Conservation (phyloP, 176 grass and related monocot genomes). For the Metroxylon sagu region DNA sequence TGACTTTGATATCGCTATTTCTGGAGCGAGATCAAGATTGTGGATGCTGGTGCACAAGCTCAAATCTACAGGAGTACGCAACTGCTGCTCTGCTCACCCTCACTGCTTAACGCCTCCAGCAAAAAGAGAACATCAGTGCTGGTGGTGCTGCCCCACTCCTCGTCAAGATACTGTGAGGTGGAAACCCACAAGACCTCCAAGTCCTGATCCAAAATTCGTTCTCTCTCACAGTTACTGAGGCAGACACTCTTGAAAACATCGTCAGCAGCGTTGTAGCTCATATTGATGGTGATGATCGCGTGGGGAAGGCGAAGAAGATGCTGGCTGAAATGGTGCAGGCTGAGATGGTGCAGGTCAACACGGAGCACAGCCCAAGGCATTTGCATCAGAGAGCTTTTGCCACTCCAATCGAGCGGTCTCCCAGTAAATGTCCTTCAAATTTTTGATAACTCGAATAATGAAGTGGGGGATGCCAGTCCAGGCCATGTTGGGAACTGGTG, state of each 20-base stretch:
- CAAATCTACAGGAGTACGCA: constrained; percentile 2
- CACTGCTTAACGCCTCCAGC: not conserved
- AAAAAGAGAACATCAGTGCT: not conserved
- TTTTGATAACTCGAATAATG: constrained; percentile 1
- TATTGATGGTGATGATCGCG: constrained; percentile 3
- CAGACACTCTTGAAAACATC: constrained; percentile 1
- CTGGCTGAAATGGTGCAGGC: constrained; percentile 12
- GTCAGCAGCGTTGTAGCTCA: constrained; percentile 4
- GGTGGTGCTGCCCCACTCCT: constrained; percentile 1
- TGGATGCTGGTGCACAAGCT: constrained; percentile 13
- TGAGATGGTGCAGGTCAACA: constrained; percentile 12
- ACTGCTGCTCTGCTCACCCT: constrained; percentile 7
- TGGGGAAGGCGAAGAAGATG: constrained; percentile 14
- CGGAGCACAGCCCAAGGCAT: constrained; percentile 21
- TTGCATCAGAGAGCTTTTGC: constrained; percentile 12
- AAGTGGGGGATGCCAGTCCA: constrained; percentile 38
- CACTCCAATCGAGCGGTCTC: constrained; percentile 7
- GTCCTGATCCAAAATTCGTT: not conserved
- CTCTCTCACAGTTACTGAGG: constrained; percentile 4
- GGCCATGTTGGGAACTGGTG: constrained; percentile 30
- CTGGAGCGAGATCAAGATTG: constrained; percentile 18
- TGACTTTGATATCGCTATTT: not conserved
- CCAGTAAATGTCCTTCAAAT: not conserved
- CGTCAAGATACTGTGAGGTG: not conserved
- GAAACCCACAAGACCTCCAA: not conserved